Conservation (phyloP, 495 filamentous ascomycete genomes). For the Viridothelium virens region DNA sequence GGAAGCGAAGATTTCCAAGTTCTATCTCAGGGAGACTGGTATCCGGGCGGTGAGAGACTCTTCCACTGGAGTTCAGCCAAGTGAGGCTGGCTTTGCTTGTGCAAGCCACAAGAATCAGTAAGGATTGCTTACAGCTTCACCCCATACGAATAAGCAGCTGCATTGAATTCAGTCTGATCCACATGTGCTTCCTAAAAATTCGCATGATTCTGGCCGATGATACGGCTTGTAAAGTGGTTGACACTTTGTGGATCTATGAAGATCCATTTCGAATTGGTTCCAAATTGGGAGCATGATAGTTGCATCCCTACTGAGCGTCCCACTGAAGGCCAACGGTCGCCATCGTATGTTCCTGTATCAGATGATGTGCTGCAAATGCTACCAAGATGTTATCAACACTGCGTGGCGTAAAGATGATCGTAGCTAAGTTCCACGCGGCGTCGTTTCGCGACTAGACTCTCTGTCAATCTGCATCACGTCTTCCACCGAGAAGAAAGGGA, state of each 20-base stretch:
- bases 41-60: background rate
- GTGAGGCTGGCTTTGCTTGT: background rate
- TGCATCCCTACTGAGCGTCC: background rate
- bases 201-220: background rate
- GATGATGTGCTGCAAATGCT: background rate
- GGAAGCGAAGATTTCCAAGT: background rate
- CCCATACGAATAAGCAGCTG: conserved; percentile 1
- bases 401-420: too few species aligned
- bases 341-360: background rate
- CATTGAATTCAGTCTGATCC: background rate
- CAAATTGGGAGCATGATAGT: background rate
- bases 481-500: conserved; percentile 4
- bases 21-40: background rate
- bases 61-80: background rate
- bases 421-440: background rate
- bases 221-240: background rate
- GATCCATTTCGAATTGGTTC: background rate
- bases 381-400: too few species aligned
- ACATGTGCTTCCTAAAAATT: background rate
- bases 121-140: background rate
- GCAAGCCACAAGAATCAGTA: background rate
- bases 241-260: background rate
- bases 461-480: conserved; percentile 8
- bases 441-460: background rate
- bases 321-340: background rate